Evolutionary conservation across 129 eudicot genomes (phyloP).

Genomic region (Arctium minus): DNA sequence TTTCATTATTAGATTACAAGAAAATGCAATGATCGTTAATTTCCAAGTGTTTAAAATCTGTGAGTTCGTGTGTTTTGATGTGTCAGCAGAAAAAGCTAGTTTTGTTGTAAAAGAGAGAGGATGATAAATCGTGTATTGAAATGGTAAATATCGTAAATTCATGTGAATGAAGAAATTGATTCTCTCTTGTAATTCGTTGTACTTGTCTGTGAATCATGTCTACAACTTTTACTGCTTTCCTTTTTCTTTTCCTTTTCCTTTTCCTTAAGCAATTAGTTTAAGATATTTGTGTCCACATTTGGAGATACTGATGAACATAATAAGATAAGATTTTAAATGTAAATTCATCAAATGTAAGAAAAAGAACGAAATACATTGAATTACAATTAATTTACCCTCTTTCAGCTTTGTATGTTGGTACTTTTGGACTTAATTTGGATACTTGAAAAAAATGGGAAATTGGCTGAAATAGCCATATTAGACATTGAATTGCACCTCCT

Average conservation of each 20-base stretch:
- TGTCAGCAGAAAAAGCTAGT: background rate
- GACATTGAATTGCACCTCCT: too few species aligned
- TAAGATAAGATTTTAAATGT: too few species aligned
- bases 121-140: background rate
- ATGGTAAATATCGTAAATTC: constrained; percentile 4
- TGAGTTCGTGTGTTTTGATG: background rate
- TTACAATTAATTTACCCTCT: too few species aligned
- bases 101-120: background rate
- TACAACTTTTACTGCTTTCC: background rate
- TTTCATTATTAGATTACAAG: background rate
- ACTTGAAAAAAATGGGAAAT: too few species aligned
- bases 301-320: background rate
- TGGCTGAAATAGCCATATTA: too few species aligned
- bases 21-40: background rate
- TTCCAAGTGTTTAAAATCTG: background rate
- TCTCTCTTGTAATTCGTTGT: background rate
- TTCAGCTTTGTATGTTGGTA: too few species aligned
- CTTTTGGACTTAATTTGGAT: too few species aligned
- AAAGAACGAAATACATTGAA: too few species aligned
- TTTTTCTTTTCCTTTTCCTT: background rate
- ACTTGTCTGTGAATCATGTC: background rate
- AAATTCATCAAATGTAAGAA: too few species aligned
- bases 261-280: background rate
- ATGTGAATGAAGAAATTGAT: background rate
- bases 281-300: background rate